A percentile compares a stretch with the other conserved stretches of the same genome.
These are phyloP conservation scores for Boletellus ananas DNA, from an alignment of 768 basidiomycete genomes.

Conservation along the genomic window DNA sequence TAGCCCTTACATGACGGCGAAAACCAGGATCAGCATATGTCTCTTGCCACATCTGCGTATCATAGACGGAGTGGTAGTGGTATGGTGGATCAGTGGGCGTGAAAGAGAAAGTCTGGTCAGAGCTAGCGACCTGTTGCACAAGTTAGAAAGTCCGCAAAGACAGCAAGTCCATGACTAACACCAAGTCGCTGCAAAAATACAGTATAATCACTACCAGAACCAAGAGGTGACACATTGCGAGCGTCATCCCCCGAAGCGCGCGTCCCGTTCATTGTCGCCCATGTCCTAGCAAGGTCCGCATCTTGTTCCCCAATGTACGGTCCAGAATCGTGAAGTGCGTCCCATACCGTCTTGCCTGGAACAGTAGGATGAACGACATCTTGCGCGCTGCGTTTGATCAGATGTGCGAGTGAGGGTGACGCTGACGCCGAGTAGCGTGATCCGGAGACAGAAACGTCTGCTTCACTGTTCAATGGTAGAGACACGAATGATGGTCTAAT, in stretches of 20 bases:
- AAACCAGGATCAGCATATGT: constrained; percentile 75
- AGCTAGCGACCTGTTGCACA: constrained; percentile 32
- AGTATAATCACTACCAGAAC: constrained; percentile 88
- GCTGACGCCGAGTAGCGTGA: constrained; percentile 47
- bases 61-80: constrained; percentile 77
- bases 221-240: constrained; percentile 55
- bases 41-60: constrained; percentile 69
- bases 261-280: constrained; percentile 33
- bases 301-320: constrained; percentile 39
- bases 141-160: constrained; percentile 1
- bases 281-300: constrained; percentile 39
- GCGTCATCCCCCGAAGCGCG: constrained; percentile 26
- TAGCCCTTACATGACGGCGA: constrained; percentile 50
- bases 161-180: constrained; percentile 28
- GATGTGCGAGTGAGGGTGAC: constrained; percentile 80
- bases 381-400: constrained; percentile 64
- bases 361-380: constrained; percentile 72
- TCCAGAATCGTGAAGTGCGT: constrained; percentile 57
- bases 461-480: constrained; percentile 14
- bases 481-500: constrained; percentile 35
- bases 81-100: constrained; percentile 56
- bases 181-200: constrained; percentile 84
- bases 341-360: constrained; percentile 68
- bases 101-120: constrained; percentile 28
- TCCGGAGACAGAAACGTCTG: constrained; percentile 54